Percentiles rank a stretch among this genome's conserved stretches.
Conservation (phyloP, 2,329 filamentous ascomycete genomes). For the Epichloe amarillans region DNA sequence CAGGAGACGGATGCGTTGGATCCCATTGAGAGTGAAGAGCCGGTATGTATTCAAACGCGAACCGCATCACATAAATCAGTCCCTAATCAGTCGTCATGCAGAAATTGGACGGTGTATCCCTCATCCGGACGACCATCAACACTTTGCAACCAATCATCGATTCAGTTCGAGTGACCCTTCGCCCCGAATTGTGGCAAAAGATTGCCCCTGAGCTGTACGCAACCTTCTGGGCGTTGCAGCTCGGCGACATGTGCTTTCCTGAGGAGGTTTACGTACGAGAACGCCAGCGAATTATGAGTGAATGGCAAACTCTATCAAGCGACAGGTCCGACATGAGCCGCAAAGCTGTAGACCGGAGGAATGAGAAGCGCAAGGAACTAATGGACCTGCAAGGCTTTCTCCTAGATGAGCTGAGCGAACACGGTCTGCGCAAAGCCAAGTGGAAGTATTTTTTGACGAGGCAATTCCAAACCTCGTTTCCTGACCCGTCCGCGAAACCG, state of each 20-base stretch:
- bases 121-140: slow-evolving; percentile 16
- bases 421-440: slow-evolving; percentile 52
- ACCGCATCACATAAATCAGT: slow-evolving; percentile 4
- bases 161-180: slow-evolving; percentile 47
- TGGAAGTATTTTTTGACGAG: slow-evolving; percentile 58
- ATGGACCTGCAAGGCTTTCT: slow-evolving; percentile 56
- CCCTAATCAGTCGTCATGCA: slow-evolving; percentile 15
- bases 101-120: slow-evolving; percentile 22
- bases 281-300: slow-evolving; percentile 52
- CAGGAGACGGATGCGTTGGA: slow-evolving; percentile 16
- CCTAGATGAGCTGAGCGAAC: slow-evolving; percentile 58
- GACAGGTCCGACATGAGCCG: slow-evolving; percentile 63
- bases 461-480: slow-evolving; percentile 72
- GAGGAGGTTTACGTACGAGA: slow-evolving; percentile 68
- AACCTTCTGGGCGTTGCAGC: slow-evolving; percentile 82
- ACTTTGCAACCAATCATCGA: slow-evolving; percentile 59
- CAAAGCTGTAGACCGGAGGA: slow-evolving; percentile 49
- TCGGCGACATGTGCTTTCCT: slow-evolving; percentile 69
- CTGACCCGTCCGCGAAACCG: slow-evolving; percentile 45
- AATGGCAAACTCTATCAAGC: slow-evolving; percentile 52
- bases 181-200: slow-evolving; percentile 50
- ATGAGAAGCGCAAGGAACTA: slow-evolving; percentile 53
- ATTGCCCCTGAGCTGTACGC: slow-evolving; percentile 74
- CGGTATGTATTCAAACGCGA: slow-evolving; percentile 14
- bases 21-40: slow-evolving; percentile 16